Evolutionary conservation across 108 stramenopile genomes (phyloP), one percentile per base, ranked within the genome.

Genomic region (Stephanodiscus triporus): DNA sequence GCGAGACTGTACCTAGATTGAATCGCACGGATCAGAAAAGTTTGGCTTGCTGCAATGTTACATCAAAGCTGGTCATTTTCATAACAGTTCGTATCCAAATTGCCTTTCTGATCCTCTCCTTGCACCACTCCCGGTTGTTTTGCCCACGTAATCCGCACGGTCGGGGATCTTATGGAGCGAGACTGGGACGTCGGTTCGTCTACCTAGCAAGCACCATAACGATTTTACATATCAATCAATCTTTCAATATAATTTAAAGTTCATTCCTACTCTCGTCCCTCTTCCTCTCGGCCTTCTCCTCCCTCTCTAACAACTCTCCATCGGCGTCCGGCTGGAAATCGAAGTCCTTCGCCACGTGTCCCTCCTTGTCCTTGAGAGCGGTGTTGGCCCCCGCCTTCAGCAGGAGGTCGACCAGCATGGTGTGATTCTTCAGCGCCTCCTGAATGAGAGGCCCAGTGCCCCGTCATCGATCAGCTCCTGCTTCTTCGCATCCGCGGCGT

Each of bases 341-440:
- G 84, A 98, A 99, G 78, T 99, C 98, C 45, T 80, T 83, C n/a
- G 98, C 98, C 30, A 84, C 81, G 76, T 97, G 97, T 2, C 98
- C 98, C 77, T 98, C 97, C 77, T 95, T 95, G 73, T 99, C 98
- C 81, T 97, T 96, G 55, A 97, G 55, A 2, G 72, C 68, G 19
- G 80, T 72, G 61, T 98, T 94, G 16, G 98, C 97, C 45, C 97
- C 98, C 38, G 76, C 85, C 70, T 89, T 89, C 66, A 96, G 70
- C 13, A 99, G 79, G 20, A 92, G 51, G 13, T 94, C 84, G 3
- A 99, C 92, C 70, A 97, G 68, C 11, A 78, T 75, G 29, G 84
- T 87, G 75, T 97, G 96, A 58, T 88, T 95, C n/a, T 80, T 84
- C 38, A 97, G 78, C 20, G 97, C 97, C 74, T 98, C 96, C 53